These are phyloP conservation scores for Botrytis paeoniae DNA, from an alignment of 2,329 filamentous ascomycete species.

Conservation along the genomic window DNA sequence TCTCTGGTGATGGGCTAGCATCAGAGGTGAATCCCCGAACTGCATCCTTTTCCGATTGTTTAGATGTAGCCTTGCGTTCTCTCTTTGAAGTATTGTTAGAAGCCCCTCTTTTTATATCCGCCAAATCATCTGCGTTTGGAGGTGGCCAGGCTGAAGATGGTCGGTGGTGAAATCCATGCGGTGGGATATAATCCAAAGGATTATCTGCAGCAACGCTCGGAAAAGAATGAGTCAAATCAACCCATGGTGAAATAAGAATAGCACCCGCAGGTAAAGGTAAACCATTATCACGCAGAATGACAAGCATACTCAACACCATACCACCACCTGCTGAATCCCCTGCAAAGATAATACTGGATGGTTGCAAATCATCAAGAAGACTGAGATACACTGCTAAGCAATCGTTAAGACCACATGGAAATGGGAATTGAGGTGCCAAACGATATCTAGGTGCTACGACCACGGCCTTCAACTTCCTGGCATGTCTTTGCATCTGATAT, in stretches of 20 bases:
- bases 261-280: slow-evolving; percentile 85
- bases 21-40: slow-evolving; percentile 40
- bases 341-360: slow-evolving; percentile 79
- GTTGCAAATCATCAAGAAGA: slow-evolving; percentile 71
- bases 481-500: slow-evolving; percentile 97
- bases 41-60: slow-evolving; percentile 40
- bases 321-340: slow-evolving; percentile 93
- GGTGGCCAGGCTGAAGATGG: slow-evolving; percentile 92
- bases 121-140: slow-evolving; percentile 73
- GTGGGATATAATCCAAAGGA: slow-evolving; percentile 82
- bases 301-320: slow-evolving; percentile 78
- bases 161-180: slow-evolving; percentile 83
- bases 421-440: slow-evolving; percentile 89
- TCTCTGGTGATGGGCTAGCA: slow-evolving; percentile 29
- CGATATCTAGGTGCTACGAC: slow-evolving; percentile 62
- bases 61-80: slow-evolving; percentile 27
- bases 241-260: slow-evolving; percentile 91
- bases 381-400: slow-evolving; percentile 85
- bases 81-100: slow-evolving; percentile 52
- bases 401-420: slow-evolving; percentile 88
- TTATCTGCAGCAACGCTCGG: slow-evolving; percentile 76
- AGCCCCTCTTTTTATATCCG: slow-evolving; percentile 45
- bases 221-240: slow-evolving; percentile 92
- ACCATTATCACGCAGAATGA: slow-evolving; percentile 76
- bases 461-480: slow-evolving; percentile 54